A percentile compares a stretch with the other conserved stretches of the same genome.
Conservation (phyloP, 2,329 filamentous ascomycete species). For the Hypoxylon sp. region DNA sequence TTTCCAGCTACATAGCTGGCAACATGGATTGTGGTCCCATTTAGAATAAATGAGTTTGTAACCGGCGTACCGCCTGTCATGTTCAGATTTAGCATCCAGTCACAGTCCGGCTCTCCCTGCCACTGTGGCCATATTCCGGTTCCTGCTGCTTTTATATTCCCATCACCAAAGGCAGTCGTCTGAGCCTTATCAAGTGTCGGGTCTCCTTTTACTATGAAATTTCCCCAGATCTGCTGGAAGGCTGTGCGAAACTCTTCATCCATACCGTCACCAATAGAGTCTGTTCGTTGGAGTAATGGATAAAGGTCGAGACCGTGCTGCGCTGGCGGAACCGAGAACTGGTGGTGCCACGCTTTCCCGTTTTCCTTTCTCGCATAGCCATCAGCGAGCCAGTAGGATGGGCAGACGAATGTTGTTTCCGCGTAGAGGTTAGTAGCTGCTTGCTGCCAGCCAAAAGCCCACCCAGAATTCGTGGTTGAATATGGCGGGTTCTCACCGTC, state of each 20-base stretch:
- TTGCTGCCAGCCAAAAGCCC: conserved; percentile 69
- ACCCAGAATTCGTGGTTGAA: conserved; percentile 64
- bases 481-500: conserved; percentile 58
- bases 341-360: conserved; percentile 62
- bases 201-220: conserved; percentile 61
- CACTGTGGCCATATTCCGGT: conserved; percentile 56
- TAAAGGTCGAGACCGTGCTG: conserved; percentile 58
- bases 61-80: conserved; percentile 59
- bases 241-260: conserved; percentile 53
- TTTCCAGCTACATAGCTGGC: conserved; percentile 56
- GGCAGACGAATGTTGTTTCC: conserved; percentile 70
- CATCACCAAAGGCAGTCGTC: conserved; percentile 49
- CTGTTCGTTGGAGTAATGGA: conserved; percentile 55
- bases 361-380: conserved; percentile 57
- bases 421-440: conserved; percentile 67
- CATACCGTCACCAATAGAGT: conserved; percentile 36
- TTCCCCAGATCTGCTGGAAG: conserved; percentile 62
- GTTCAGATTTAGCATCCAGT: conserved; percentile 61
- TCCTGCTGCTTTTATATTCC: conserved; percentile 51
- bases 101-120: conserved; percentile 52
- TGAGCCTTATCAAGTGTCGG: conserved; percentile 57
- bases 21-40: conserved; percentile 48
- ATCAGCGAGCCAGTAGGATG: conserved; percentile 68
- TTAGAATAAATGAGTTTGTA: conserved; percentile 29
- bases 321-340: conserved; percentile 62